Evolutionary conservation across 148 eudicot species (phyloP).

Genomic region (Drosera capensis): DNA sequence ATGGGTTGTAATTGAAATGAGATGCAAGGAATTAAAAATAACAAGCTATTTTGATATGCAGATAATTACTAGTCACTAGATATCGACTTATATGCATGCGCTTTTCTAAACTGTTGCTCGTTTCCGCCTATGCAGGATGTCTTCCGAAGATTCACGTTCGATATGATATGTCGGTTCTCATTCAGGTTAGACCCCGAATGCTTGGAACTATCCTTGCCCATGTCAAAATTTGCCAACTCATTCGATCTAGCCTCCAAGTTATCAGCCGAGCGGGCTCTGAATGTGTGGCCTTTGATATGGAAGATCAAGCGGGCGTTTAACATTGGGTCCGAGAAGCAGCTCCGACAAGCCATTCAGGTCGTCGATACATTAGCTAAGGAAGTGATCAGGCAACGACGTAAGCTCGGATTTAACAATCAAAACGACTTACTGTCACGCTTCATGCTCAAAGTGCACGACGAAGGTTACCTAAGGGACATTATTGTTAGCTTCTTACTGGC

Average conservation of each 20-base stretch:
- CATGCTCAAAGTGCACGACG: slow-evolving; percentile 16
- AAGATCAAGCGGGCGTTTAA: slow-evolving; percentile 31
- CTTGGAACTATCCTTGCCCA: slow-evolving; percentile 12
- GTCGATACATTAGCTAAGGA: slow-evolving; percentile 29
- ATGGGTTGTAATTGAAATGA: too few species aligned
- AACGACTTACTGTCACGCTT: slow-evolving; percentile 44
- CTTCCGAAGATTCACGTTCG: slow-evolving; percentile 39
- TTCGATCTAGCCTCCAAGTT: slow-evolving; percentile 47
- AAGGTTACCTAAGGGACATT: slow-evolving; percentile 32
- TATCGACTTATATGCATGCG: too few species aligned
- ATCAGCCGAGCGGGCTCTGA: slow-evolving; percentile 50
- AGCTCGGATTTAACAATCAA: not conserved
- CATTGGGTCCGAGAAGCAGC: slow-evolving; percentile 33
- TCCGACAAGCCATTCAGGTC: slow-evolving; percentile 23
- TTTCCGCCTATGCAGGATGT: not conserved
- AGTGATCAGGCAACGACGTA: slow-evolving; percentile 15
- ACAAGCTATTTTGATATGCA: too few species aligned
- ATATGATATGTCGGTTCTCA: slow-evolving; percentile 41
- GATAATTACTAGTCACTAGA: too few species aligned
- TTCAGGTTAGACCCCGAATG: slow-evolving; percentile 49
- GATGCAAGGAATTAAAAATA: too few species aligned
- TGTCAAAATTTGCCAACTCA: slow-evolving; percentile 27
- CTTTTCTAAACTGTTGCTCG: not conserved
- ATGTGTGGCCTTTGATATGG: slow-evolving; percentile 37
- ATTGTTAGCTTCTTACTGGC: slow-evolving; percentile 48